phyloP scores from a whole-genome alignment of 129 eudicot species.

The Helichrysum umbraculigerum region DNA sequence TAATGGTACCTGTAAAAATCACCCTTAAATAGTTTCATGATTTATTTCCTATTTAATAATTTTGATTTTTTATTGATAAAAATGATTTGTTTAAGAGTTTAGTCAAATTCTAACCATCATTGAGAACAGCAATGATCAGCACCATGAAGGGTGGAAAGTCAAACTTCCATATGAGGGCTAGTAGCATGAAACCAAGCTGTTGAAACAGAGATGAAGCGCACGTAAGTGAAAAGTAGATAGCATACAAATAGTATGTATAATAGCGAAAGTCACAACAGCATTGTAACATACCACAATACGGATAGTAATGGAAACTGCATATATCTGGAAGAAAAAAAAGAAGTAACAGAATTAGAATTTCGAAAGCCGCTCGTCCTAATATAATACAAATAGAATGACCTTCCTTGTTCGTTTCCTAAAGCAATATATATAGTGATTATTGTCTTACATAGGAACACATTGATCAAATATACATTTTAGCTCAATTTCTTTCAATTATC shows the following conservation, averaged over 20 bases:
- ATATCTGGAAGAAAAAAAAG: conserved; percentile 52
- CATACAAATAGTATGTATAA: conserved; percentile 5
- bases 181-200: conserved; percentile 86
- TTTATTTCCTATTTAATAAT: conserved; percentile 1
- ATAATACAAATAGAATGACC: neutral
- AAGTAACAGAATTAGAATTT: conserved; percentile 5
- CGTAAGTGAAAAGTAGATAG: conserved; percentile 19
- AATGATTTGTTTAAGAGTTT: neutral
- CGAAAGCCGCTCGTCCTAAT: neutral
- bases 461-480: neutral
- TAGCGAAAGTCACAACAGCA: conserved; percentile 14
- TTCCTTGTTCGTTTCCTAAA: neutral
- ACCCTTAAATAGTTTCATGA: neutral
- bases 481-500: neutral
- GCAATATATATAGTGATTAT: neutral
- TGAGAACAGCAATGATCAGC: conserved; percentile 70
- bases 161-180: conserved; percentile 78
- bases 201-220: conserved; percentile 19
- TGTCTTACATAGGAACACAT: neutral
- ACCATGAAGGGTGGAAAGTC: conserved; percentile 91
- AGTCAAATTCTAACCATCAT: conserved; percentile 52
- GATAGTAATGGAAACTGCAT: conserved; percentile 89
- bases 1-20: conserved; percentile 55
- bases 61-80: neutral
- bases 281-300: conserved; percentile 78